Evolutionary conservation across 495 filamentous ascomycete species (phyloP), one percentile per base, ranked within the genome.

Genomic region (Hypoxylon rickii): DNA sequence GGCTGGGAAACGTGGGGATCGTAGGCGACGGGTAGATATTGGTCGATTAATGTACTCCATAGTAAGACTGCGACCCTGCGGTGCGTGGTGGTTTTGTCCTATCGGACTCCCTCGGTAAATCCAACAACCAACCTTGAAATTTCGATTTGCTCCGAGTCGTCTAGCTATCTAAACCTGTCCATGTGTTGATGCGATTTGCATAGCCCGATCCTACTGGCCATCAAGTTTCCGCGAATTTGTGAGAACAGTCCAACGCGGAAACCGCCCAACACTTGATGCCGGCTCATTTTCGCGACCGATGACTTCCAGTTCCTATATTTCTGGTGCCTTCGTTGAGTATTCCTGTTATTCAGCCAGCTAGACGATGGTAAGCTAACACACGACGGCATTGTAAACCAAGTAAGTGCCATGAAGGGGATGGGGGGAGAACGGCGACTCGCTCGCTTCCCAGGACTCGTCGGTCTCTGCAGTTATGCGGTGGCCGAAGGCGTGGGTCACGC

Each of bases 11-110:
- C 48, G 60, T 63, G 55, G 60, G 55, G 54, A 62, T 45, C 48
- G 37, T 18, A 4, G 24, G 52, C 18, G 24, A 17, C 43, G 11
- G 44, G 44, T 34, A 45, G 36, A 47, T 13, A 62, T 62, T 62
- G 58, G 58, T 29, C 41, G 22, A 50, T 44, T 38, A 26, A 33
- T 40, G 32, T 57, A 62, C 52, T 40, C 58, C 58, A 33, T 62
- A 53, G 52, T 57, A 62, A 62, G 52, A 62, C 53, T 62, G 47
- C 38, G 58, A 62, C 58, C 29, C 47, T 62, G 33, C 48, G 42
- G 53, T 57, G 58, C 46, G 52, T n/a, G 29, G 19, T 11, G 41
- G 40, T 39, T 51, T 44, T 21, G 31, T 52, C 41, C 58, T 57
- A 62, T 62, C 52, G 58, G 58, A 37, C 26, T 39, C 48, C 12